Evolutionary conservation across 352 stramenopile genomes (phyloP).

Genomic region (Blastocystis sp.): DNA sequence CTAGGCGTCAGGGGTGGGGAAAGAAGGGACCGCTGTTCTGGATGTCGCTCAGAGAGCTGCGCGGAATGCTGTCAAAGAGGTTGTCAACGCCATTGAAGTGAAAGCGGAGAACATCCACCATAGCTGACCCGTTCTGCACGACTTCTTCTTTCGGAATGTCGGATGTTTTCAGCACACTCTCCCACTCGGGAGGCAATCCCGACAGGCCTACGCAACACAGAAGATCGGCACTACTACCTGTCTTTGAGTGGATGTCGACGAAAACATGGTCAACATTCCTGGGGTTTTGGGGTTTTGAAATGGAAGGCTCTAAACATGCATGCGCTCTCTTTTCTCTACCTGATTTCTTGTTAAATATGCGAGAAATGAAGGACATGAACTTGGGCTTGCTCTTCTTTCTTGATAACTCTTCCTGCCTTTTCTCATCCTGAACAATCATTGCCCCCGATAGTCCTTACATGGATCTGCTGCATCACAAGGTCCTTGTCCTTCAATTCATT

Average conservation of each 20-base stretch:
- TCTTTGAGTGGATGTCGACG: conserved; percentile 40
- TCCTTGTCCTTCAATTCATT: background rate
- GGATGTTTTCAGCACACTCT: conserved; percentile 75
- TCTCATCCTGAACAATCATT: conserved; percentile 13
- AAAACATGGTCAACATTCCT: conserved; percentile 22
- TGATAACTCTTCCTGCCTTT: background rate
- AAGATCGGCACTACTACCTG: background rate
- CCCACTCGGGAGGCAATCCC: conserved; percentile 75
- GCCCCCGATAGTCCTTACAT: background rate
- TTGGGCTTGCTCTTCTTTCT: conserved; percentile 16
- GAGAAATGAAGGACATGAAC: background rate
- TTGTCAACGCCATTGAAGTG: conserved; percentile 74
- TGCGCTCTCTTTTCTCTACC: background rate
- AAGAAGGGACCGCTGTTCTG: background rate
- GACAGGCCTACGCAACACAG: conserved; percentile 72
- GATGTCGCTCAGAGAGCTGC: background rate
- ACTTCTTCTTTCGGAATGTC: conserved; percentile 77
- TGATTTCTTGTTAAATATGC: background rate
- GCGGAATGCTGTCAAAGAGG: conserved; percentile 50
- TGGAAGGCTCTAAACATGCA: conserved; percentile 30
- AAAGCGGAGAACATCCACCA: conserved; percentile 77
- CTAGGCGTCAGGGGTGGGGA: background rate
- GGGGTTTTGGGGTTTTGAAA: conserved; percentile 39
- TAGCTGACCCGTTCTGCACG: conserved; percentile 75
- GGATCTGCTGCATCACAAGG: background rate